Base-by-base conservation (phyloP, 2,329 filamentous ascomycete species). In the Calonectria fujianensis region DNA sequence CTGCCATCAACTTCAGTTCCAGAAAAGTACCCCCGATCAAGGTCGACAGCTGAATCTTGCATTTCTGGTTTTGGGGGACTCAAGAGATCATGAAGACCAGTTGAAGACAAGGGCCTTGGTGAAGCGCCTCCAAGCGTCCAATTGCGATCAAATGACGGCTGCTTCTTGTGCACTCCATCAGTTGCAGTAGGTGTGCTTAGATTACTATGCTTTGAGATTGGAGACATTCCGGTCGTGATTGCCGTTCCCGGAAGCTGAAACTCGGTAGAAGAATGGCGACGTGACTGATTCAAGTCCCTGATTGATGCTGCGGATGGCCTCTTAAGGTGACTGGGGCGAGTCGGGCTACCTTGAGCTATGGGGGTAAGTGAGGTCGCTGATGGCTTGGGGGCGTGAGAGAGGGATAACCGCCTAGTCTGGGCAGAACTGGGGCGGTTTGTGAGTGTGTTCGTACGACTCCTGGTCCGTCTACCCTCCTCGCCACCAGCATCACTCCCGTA, bases 21-120 rank as follows among this genome's bases (percentile, higher is more conserved):
- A 10, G 96, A 98, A 82, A 98, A 98, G 84, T 98, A 98, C 31
- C 96, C 96, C 45, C 95, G 91, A 81, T 98, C 97, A 20, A 95
- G 84, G 75, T 97, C 94, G 31, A 88, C 84, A 20, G 86, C 86
- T 11, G 88, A 88, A 74, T 91, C 89, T 75, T 87, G 87, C 18
- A 86, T 80, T 16, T 86, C 83, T 18, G 84, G 79, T 20, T 86
- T 85, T 2, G 86, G 85, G 29, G 82, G 82, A 29, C 84, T 83
- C 64, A 85, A 68, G 9, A 85, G 79, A 69, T 90, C 89, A 37
- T 89, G 87, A 39, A 89, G 80, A 18, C 89, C 90, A 20, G 89
- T 85, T 3, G 90, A 90, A 5, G 90, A 91, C 27, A 91, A 82
- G 6, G 90, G 90, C 10, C 90, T 85, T 61, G 83, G 82, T 13